Evolutionary conservation across 495 filamentous ascomycete species (phyloP), one percentile per base, ranked within the genome.

Genomic region (Penicillium diatomitis): DNA sequence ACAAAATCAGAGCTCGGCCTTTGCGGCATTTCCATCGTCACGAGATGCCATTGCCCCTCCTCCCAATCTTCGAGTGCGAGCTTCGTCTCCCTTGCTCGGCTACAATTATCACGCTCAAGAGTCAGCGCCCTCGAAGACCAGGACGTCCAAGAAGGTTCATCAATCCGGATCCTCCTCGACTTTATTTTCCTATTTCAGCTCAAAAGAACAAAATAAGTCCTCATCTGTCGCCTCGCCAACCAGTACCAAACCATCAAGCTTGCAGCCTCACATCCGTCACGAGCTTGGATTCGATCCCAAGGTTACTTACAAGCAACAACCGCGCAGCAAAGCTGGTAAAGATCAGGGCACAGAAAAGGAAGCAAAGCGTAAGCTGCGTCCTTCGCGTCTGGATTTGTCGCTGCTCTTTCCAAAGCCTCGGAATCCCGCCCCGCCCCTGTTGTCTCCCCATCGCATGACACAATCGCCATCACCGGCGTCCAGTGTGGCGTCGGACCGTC

Each of bases 331-430:
- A 11, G 55, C 57, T 20, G 20, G 20, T 8, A 44, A 44, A 32
- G 41, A 44, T 7, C 29, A 44, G 29, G 41, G 34, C 7, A 44
- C 20, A 12, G 41, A 44, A 12, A 68, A 66, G 41, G 69, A 71
- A 27, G 63, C 67, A 11, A 70, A 71, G 45, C 62, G 68, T 35
- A 72, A 69, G 51, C 54, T 65, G 39, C 68, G 71, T 9, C 69
- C 72, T 32, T 62, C 65, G 7, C 52, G 64, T 32, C 66, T 75
- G 44, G 72, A 75, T 39, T 61, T 75, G 9, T 75, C 72, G 12
- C 49, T 70, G 3, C 54, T 75, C 12, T 75, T 75, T 51, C 72
- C 72, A 8, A 75, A 73, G 49, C 72, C 72, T 1, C 61, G 63
- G 32, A 50, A 65, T 28, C 52, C 41, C 12, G 38, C 53, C 10